Conservation (phyloP, 208 protist genomes). For the Tritrichomonas foetus region DNA sequence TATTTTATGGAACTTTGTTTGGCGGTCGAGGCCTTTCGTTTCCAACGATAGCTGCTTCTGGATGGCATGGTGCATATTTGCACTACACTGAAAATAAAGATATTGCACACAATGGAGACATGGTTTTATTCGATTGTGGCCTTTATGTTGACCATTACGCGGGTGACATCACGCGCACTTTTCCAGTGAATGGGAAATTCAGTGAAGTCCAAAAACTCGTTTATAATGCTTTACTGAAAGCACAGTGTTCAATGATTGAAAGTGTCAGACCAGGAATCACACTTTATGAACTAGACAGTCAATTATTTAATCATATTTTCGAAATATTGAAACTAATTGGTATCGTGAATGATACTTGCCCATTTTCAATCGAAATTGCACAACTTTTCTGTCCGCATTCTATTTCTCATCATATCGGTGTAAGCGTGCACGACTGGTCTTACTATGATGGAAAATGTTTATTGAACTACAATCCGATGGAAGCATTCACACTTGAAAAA, state of each 20-base stretch:
- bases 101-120: constrained; percentile 48
- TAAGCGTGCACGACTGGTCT: background rate
- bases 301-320: background rate
- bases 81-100: constrained; percentile 59
- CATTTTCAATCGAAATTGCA: background rate
- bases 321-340: background rate
- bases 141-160: constrained; percentile 54
- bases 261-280: constrained; percentile 50
- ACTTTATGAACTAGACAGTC: background rate
- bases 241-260: constrained; percentile 46
- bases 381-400: background rate
- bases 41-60: constrained; percentile 56
- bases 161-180: constrained; percentile 62
- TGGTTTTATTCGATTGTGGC: constrained; percentile 63
- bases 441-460: background rate
- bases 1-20: background rate
- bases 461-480: background rate
- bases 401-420: background rate
- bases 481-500: background rate
- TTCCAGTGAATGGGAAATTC: constrained; percentile 56
- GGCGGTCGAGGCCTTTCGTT: constrained; percentile 46
- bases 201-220: constrained; percentile 53
- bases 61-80: constrained; percentile 51
- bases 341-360: background rate
- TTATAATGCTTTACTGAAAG: constrained; percentile 55